These are phyloP conservation scores for Coemansia reversa DNA, from an alignment of 192 early-diverging fungal species.

Conservation along the genomic window DNA sequence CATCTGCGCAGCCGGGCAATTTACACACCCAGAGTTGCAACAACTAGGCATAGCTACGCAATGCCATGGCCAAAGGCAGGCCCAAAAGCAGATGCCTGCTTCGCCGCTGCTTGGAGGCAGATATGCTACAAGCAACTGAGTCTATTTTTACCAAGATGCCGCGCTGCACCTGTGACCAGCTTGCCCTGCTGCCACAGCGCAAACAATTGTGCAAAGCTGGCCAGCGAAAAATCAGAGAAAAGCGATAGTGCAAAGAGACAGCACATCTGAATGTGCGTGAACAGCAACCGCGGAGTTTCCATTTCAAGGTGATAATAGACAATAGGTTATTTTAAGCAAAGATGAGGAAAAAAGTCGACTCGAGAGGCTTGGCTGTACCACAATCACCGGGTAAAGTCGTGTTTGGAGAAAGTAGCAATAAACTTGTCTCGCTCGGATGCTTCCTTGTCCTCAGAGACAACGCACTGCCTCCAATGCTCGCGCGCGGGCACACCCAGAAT, in stretches of 20 bases:
- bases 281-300: not conserved
- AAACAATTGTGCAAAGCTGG: too few species aligned
- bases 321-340: not conserved
- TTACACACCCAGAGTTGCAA: conserved; percentile 2
- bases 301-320: not conserved
- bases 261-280: conserved; percentile 5
- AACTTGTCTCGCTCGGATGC: conserved; percentile 44
- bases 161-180: too few species aligned
- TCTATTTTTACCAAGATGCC: too few species aligned
- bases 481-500: conserved; percentile 67
- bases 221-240: not conserved
- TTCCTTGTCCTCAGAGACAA: conserved; percentile 66
- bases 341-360: not conserved
- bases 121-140: too few species aligned
- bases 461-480: conserved; percentile 80
- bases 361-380: not conserved
- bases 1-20: conserved; percentile 5
- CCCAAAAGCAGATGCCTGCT: too few species aligned
- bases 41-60: too few species aligned
- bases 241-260: not conserved
- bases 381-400: conserved; percentile 44
- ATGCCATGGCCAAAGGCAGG: too few species aligned
- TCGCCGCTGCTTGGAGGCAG: too few species aligned
- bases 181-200: too few species aligned
- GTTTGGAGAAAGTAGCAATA: conserved; percentile 41